Base-by-base conservation (phyloP, 139 green algal species). In the Picochlorum sp. region DNA sequence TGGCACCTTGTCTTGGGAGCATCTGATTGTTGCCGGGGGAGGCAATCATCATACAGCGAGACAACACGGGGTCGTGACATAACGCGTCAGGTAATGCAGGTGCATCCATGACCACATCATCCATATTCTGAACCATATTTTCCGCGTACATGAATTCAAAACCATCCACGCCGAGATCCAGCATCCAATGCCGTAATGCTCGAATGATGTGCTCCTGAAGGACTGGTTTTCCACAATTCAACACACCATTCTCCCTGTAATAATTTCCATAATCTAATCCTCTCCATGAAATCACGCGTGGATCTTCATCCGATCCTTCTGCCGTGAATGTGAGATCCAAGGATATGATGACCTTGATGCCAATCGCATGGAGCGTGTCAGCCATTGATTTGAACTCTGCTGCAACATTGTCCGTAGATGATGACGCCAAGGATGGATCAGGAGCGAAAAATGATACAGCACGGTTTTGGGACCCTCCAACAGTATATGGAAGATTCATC, bases 81-180 rank as follows among this genome's bases (percentile, higher is more conserved):
- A 95, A 74, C 6, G 85, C 80, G 44, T 94, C 81, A 0, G 75
- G 74, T 41, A 95, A 65, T 1, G 87, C 65, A 16, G 87, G 84
- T 13, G 65, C 76, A 71, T 95, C 86, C 58, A 84, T 60, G 6
- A 94, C 75, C 1, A 56, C 67, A 45, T 83, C 83, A 57, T 78
- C 61, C 2, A 64, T 52, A 50, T 84, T 59, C 45, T 78, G 72
- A 76, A 72, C 66, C 18, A 95, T 74, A 67, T 89, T 92, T 68
- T 95, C 87, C 9, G 87, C 87, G 34, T 91, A 89, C 18, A 85
- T 52, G 41, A 95, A 82, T 49, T 71, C 73, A 69, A 95, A 95
- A 64, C 87, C 87, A 37, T 91, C 85, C 58, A 94, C 71, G 0
- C 76, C 64, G 69, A 84, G 91, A 49, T 90, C 77, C 26, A 38